These are phyloP conservation scores for Populus hybrid DNA, from an alignment of 441 rosid species.

Conservation along the genomic window DNA sequence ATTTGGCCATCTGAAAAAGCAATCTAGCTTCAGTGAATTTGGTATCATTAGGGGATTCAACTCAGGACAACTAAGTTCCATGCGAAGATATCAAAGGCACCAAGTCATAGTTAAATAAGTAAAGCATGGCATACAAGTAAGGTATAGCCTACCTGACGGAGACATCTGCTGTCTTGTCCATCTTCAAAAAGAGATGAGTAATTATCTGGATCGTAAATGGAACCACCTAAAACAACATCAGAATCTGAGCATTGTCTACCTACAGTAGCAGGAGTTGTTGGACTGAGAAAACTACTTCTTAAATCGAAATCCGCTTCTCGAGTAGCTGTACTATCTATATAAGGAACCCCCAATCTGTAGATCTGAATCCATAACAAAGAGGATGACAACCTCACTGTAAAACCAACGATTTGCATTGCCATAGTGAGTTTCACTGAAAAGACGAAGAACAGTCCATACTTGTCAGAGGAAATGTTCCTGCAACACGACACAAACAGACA, in stretches of 20 bases:
- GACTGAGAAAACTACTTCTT: constrained; percentile 69
- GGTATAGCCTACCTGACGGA: constrained; percentile 9
- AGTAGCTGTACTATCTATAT: constrained; percentile 34
- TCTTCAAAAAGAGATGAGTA: constrained; percentile 78
- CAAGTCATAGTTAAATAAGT: background rate
- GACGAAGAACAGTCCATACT: constrained; percentile 46
- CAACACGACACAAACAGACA: background rate
- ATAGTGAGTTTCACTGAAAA: constrained; percentile 77
- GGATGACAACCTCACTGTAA: constrained; percentile 69
- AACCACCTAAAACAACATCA: constrained; percentile 67
- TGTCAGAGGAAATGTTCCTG: constrained; percentile 62
- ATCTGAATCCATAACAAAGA: constrained; percentile 92
- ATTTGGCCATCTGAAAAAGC: background rate
- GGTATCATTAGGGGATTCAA: background rate
- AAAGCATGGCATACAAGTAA: background rate
- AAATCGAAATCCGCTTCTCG: constrained; percentile 73
- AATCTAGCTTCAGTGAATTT: background rate
- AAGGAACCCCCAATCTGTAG: constrained; percentile 71
- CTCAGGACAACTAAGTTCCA: background rate
- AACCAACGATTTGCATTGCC: constrained; percentile 83
- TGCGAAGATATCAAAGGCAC: background rate
- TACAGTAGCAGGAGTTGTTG: constrained; percentile 38
- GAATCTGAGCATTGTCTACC: constrained; percentile 44
- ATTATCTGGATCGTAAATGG: constrained; percentile 73
- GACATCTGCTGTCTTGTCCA: constrained; percentile 32